A percentile compares a stretch with the other conserved stretches of the same genome.
Conservation (phyloP, 495 filamentous ascomycete genomes). For the Penicillium argentinense region DNA sequence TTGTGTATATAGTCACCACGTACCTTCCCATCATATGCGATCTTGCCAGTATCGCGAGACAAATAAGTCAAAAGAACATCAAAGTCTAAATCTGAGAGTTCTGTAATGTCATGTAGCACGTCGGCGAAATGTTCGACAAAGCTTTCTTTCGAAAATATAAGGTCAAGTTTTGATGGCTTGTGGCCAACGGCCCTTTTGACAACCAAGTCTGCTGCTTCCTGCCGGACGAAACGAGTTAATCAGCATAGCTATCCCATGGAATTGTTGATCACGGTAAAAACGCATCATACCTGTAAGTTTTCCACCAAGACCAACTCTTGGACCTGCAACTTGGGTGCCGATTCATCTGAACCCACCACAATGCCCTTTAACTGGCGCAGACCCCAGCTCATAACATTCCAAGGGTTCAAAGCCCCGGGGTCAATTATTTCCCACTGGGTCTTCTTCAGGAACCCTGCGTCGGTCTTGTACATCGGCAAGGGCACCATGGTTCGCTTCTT, state of each 20-base stretch:
- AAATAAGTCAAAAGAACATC: constrained; percentile 71
- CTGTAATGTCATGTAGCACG: constrained; percentile 48
- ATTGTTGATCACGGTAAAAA: too few relatives aligned
- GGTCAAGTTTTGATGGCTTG: constrained; percentile 52
- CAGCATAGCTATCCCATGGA: neutral
- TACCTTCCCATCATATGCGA: constrained; percentile 66
- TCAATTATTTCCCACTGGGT: constrained; percentile 59
- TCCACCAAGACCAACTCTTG: constrained; percentile 51
- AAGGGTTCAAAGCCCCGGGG: constrained; percentile 47
- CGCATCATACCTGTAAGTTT: constrained; percentile 49
- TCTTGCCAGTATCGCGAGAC: constrained; percentile 61
- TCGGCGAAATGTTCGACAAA: constrained; percentile 60
- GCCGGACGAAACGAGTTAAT: neutral
- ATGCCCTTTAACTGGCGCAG: constrained; percentile 66
- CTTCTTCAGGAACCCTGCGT: constrained; percentile 50
- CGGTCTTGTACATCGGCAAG: constrained; percentile 59
- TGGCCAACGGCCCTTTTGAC: constrained; percentile 43
- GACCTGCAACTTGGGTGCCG: constrained; percentile 30
- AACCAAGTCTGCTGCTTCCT: constrained; percentile 47
- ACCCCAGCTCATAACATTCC: constrained; percentile 72
- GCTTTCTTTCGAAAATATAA: constrained; percentile 64
- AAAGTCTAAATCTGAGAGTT: constrained; percentile 64
- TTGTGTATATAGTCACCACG: constrained; percentile 22
- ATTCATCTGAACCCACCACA: constrained; percentile 44
- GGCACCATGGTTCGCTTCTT: constrained; percentile 66